These are phyloP conservation scores for Afroboletus lepidellus DNA, from an alignment of 1,284 basidiomycete species.

Conservation along the genomic window DNA sequence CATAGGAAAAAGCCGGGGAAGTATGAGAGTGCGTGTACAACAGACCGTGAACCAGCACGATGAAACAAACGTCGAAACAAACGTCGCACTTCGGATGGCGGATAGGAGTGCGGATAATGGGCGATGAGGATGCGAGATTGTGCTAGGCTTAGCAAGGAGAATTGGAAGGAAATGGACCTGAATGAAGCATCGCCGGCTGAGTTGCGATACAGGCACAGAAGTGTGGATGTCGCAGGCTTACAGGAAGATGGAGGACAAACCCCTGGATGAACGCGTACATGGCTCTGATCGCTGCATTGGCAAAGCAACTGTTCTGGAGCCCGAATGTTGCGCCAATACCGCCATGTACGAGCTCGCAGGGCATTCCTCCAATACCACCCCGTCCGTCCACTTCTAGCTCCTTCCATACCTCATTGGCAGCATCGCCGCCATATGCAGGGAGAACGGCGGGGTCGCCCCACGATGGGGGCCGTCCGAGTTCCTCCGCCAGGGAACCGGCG, in stretches of 20 bases:
- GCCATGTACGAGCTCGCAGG: constrained; percentile 71
- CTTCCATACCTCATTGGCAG: constrained; percentile 53
- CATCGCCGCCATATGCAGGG: constrained; percentile 57
- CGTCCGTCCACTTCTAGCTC: constrained; percentile 50
- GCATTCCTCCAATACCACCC: constrained; percentile 59
- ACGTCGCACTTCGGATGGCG: constrained; percentile 62
- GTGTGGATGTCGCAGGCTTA: constrained; percentile 33
- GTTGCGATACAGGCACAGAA: background rate
- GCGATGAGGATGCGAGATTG: constrained; percentile 45
- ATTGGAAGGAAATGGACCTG: constrained; percentile 70
- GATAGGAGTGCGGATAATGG: constrained; percentile 44
- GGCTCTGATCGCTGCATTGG: constrained; percentile 54
- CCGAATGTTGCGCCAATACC: constrained; percentile 45
- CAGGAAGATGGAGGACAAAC: constrained; percentile 65
- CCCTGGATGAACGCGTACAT: constrained; percentile 59
- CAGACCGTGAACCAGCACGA: constrained; percentile 70
- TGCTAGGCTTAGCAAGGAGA: constrained; percentile 55
- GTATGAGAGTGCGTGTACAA: constrained; percentile 58
- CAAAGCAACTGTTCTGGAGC: constrained; percentile 53
- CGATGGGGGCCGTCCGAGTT: constrained; percentile 54
- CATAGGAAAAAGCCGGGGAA: constrained; percentile 60
- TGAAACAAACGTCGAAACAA: constrained; percentile 69
- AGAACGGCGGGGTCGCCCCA: constrained; percentile 63
- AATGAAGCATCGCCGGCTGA: background rate
- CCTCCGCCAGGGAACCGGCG: constrained; percentile 45